Evolutionary conservation across 495 filamentous ascomycete species (phyloP), one percentile per base, ranked within the genome.

Genomic region (Usnea hakonensis): DNA sequence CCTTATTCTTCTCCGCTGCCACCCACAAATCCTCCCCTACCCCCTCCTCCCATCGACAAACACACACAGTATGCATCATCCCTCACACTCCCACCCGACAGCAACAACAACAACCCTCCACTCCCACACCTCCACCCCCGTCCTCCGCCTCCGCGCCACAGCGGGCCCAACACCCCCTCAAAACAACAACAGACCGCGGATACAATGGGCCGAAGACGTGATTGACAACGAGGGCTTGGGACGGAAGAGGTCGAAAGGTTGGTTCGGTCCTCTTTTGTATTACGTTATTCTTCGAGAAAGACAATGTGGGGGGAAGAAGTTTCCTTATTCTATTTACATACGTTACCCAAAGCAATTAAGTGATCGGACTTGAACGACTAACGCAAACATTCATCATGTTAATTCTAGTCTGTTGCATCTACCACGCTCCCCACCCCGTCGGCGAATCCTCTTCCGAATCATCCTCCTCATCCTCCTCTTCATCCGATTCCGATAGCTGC

Each of bases 211-310:
- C 11, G 89, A 90, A 67, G 90, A 92, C 72, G 93, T 97, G 8
- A 77, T 99, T 9, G 91, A 99, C 76, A 99, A 99, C 69, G 94
- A 99, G 73, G 92, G 92, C 5, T 81, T 97, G 74, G 91, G 91
- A 7, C 88, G 87, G 74, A 99, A 97, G 77, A 89, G 83, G 48
- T 93, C 88, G 0, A 99, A 99, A 87, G 91, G 92, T 91, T 70
- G 44, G 68, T 68, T 48, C 50, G 28, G n/a, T 37, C n/a, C 60
- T 35, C 13, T 17, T 40, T 57, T 11, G 1, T 30, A 13, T 23
- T 17, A 26, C 13, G n/a, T 41, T 28, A 40, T n/a, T n/a, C n/a
- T n/a, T n/a, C n/a, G n/a, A n/a, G n/a, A n/a, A n/a, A n/a, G n/a
- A n/a, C n/a, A n/a, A n/a, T n/a, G n/a, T n/a, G n/a, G n/a, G n/a